phyloP scores from a whole-genome alignment of 1,284 basidiomycete genomes.

The Golubevia pallescens region DNA sequence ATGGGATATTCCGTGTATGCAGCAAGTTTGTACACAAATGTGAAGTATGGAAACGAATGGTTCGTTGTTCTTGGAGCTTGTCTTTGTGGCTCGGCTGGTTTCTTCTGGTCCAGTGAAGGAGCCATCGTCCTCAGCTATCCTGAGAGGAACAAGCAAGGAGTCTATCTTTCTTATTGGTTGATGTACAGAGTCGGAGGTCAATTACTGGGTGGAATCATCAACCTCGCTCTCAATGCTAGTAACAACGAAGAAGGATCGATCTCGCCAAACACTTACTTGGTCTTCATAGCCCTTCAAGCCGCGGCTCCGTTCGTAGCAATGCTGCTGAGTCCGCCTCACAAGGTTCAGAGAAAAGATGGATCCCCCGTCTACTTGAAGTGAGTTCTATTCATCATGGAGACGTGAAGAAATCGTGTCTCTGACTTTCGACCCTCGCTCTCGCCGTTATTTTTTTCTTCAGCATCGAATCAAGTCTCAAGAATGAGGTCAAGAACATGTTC shows the following conservation, averaged over 20 bases:
- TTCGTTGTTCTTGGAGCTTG: conserved; percentile 41
- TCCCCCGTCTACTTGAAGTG: conserved; percentile 35
- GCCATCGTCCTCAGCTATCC: conserved; percentile 39
- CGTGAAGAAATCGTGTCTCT: too few species aligned
- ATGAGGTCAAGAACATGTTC: conserved; percentile 32
- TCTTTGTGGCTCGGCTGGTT: conserved; percentile 39
- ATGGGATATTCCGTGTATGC: conserved; percentile 43
- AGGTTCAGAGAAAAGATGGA: conserved; percentile 47
- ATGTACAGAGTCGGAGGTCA: conserved; percentile 52
- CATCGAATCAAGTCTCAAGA: conserved; percentile 20
- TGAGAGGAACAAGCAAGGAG: conserved; percentile 25
- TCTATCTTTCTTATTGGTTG: conserved; percentile 55
- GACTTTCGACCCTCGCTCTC: too few species aligned
- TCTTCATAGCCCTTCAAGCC: conserved; percentile 49
- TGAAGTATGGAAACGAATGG: conserved; percentile 31
- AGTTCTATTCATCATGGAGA: not conserved
- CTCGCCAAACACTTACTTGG: conserved; percentile 41
- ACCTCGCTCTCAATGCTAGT: conserved; percentile 38
- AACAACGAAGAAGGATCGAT: conserved; percentile 27
- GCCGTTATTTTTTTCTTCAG: conserved; percentile 4
- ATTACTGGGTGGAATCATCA: conserved; percentile 49
- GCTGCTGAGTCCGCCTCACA: conserved; percentile 38
- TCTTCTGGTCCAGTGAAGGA: conserved; percentile 31
- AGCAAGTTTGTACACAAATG: conserved; percentile 43
- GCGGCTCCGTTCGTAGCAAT: conserved; percentile 37